phyloP scores from a whole-genome alignment of 2,329 filamentous ascomycete species.

The Rutstroemia sp. region DNA sequence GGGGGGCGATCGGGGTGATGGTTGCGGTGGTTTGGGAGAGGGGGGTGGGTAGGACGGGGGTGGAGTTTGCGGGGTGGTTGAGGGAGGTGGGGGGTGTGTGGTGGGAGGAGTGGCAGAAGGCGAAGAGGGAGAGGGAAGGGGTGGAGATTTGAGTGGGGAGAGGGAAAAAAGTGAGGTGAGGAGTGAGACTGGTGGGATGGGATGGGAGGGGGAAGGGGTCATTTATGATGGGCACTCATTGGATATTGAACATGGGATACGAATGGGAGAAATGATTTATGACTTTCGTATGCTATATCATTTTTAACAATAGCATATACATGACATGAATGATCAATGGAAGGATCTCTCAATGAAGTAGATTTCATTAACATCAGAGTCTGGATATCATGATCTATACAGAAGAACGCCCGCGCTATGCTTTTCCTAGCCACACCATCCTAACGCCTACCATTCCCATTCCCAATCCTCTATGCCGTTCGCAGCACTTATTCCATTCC shows the following conservation, averaged over 20 bases:
- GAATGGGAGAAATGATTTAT: not conserved
- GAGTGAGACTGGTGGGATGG: not conserved
- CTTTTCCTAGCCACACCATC: slow-evolving; percentile 4
- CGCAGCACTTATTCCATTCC: slow-evolving; percentile 25
- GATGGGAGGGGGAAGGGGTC: not conserved
- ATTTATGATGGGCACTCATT: too few species aligned
- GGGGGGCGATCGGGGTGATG: slow-evolving; percentile 48
- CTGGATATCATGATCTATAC: not conserved
- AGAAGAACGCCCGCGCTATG: slow-evolving; percentile 17
- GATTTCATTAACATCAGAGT: not conserved
- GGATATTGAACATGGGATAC: not conserved
- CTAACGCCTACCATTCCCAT: slow-evolving; percentile 4
- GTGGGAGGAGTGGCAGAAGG: slow-evolving; percentile 51
- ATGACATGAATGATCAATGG: not conserved
- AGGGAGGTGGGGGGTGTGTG: slow-evolving; percentile 46
- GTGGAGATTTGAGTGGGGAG: not conserved
- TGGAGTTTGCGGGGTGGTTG: slow-evolving; percentile 48
- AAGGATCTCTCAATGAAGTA: not conserved
- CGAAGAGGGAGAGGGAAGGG: slow-evolving; percentile 28
- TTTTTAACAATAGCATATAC: not conserved
- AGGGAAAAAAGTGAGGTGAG: not conserved
- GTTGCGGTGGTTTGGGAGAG: slow-evolving; percentile 55
- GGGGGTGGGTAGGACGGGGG: slow-evolving; percentile 55
- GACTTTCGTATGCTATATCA: not conserved
- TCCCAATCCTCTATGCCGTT: not conserved